Evolutionary conservation across 2,329 filamentous ascomycete species (phyloP), one percentile per base, ranked within the genome.

Genomic region (Colletotrichum sp.): DNA sequence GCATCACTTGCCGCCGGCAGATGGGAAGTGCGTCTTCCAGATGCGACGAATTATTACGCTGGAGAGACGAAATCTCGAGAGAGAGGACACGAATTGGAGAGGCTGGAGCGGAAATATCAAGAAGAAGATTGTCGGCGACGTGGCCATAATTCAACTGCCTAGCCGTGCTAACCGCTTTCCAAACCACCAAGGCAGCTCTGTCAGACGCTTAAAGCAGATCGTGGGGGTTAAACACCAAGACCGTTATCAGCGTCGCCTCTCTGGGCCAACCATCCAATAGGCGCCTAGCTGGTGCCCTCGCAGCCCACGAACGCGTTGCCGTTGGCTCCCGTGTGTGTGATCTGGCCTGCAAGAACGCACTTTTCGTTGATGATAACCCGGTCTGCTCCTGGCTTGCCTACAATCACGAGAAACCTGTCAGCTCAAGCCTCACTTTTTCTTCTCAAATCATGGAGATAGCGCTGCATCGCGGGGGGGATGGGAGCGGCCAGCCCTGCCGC

Each of bases 311-410:
- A 95, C 83, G 89, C 86, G 81, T 94, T 92, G 52, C 92, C 92
- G 68, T 88, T 91, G n/a, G 93, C 93, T 21, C 93, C 93, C 15
- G 91, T 93, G 80, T 95, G 93, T 0, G 93, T 95, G 77, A 95
- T 93, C 32, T 90, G 86, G 39, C 92, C 93, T 9, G 92, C 93
- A 65, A 90, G 87, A 72, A 88, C 75, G 79, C 92, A 90, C 16
- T 84, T 78, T 0, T 81, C 86, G 80, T 91, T 93, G 85, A 95
- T 92, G n/a, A 94, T 83, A 71, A 94, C 90, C 68, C 93, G 90
- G 81, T 95, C 93, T n/a, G 93, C 85, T 44, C 93, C 93, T 1
- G 93, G 93, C 1, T 88, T 89, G 26, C 91, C 91, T 89, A 64
- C 26, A 21, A 64, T 70, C 13, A 70, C 32, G 78, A 32, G 21